A percentile compares a stretch with the other conserved stretches of the same genome.
These are phyloP conservation scores for Castanea sativa DNA, from an alignment of 306 rosid genomes.

Conservation along the genomic window DNA sequence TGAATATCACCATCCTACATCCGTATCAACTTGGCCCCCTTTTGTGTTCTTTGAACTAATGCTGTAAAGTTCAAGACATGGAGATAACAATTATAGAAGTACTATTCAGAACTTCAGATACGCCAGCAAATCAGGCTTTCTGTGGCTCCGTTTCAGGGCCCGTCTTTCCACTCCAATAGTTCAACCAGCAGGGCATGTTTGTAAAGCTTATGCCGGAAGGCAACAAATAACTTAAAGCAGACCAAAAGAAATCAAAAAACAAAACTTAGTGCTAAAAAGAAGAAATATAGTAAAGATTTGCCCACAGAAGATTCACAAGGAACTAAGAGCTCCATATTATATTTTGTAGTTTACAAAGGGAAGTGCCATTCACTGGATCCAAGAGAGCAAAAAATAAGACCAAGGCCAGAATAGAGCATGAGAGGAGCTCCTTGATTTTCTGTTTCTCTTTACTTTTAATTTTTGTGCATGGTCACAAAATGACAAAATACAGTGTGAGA, in stretches of 20 bases:
- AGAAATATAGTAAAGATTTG: neutral
- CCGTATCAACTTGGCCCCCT: too few relatives aligned
- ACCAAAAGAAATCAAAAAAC: neutral
- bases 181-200: neutral
- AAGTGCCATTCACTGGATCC: neutral
- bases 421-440: neutral
- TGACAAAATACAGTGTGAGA: neutral
- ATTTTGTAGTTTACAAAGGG: neutral
- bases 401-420: neutral
- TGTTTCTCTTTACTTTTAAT: neutral
- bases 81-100: too few relatives aligned
- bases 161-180: neutral
- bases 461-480: neutral
- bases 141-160: neutral
- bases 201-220: neutral
- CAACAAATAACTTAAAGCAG: neutral
- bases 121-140: neutral
- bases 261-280: neutral
- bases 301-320: neutral
- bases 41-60: too few relatives aligned
- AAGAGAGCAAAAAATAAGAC: neutral
- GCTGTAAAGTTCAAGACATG: too few relatives aligned
- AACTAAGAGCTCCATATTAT: neutral
- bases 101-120: too few relatives aligned
- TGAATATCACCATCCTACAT: too few relatives aligned